A percentile compares a stretch with the other conserved stretches of the same genome.
These are phyloP conservation scores for Wickerhamiella bombiphila DNA, from an alignment of 805 yeast species.

Conservation along the genomic window DNA sequence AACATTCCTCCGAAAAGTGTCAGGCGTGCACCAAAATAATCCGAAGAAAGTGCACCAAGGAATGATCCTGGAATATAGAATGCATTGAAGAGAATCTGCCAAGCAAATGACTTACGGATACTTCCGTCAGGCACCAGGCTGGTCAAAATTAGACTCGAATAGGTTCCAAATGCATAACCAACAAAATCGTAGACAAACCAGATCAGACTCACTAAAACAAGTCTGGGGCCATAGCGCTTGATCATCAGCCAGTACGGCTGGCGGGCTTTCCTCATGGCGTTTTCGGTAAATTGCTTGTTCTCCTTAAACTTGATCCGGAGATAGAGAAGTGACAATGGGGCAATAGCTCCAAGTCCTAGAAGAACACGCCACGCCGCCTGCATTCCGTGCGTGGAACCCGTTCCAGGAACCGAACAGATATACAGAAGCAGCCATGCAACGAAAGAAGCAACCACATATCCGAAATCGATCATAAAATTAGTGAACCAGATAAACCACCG, in stretches of 20 bases:
- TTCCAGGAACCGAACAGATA: slow-evolving; percentile 43
- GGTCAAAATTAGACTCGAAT: slow-evolving; percentile 56
- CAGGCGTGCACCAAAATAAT: slow-evolving; percentile 79
- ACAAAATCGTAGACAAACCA: slow-evolving; percentile 92
- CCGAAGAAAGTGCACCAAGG: slow-evolving; percentile 74
- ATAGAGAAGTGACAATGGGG: slow-evolving; percentile 65
- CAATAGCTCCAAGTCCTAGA: slow-evolving; percentile 78
- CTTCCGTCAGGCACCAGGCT: slow-evolving; percentile 45
- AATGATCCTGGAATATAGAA: slow-evolving; percentile 86
- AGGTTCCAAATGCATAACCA: slow-evolving; percentile 74
- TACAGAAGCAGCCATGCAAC: slow-evolving; percentile 76
- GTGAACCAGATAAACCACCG: slow-evolving; percentile 85
- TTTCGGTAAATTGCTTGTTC: slow-evolving; percentile 53
- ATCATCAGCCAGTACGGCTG: slow-evolving; percentile 57
- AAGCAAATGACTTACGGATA: slow-evolving; percentile 66
- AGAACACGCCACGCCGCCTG: slow-evolving; percentile 85
- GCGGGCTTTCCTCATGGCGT: slow-evolving; percentile 38
- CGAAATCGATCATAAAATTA: slow-evolving; percentile 71
- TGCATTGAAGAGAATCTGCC: slow-evolving; percentile 79
- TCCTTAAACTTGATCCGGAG: slow-evolving; percentile 65
- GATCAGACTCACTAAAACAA: slow-evolving; percentile 51
- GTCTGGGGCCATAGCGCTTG: slow-evolving; percentile 75
- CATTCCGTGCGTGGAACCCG: slow-evolving; percentile 33
- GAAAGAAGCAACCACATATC: slow-evolving; percentile 71
- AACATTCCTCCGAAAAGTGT: slow-evolving; percentile 57